These are phyloP conservation scores for Eudorina sp. DNA, from an alignment of 139 green algal genomes.

Conservation along the genomic window DNA sequence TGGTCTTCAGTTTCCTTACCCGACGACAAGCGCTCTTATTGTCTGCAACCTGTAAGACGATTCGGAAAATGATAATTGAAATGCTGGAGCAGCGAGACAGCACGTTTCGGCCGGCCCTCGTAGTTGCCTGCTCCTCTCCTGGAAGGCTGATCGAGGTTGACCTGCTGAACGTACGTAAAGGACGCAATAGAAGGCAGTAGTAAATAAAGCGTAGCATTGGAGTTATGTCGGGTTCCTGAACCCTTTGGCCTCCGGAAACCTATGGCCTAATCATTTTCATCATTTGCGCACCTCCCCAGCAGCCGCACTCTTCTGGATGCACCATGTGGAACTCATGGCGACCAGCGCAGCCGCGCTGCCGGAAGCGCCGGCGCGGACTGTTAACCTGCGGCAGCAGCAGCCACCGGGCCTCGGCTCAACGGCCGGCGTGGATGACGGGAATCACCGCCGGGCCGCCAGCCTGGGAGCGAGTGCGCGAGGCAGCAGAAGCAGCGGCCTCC, in stretches of 20 bases:
- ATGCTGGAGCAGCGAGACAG: constrained; percentile 11
- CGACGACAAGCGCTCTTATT: constrained; percentile 7
- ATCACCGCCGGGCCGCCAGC: not conserved
- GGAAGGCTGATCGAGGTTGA: constrained; percentile 27
- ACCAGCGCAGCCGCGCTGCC: not conserved
- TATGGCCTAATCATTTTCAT: not conserved
- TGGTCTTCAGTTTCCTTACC: constrained; percentile 11
- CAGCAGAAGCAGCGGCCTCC: not conserved
- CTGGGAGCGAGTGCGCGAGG: not conserved
- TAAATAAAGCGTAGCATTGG: not conserved
- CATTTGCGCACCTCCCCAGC: not conserved
- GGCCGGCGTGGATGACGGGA: constrained; percentile 8
- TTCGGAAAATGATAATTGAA: not conserved
- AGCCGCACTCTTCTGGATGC: not conserved
- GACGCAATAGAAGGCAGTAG: not conserved
- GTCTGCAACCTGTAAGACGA: not conserved
- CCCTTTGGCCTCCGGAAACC: not conserved
- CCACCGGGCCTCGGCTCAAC: not conserved
- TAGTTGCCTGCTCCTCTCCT: constrained; percentile 4
- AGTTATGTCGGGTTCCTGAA: not conserved
- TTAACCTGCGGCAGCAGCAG: not conserved
- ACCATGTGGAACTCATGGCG: constrained; percentile 8
- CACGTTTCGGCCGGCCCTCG: not conserved
- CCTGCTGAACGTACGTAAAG: not conserved
- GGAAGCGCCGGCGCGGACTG: not conserved